Conservation (phyloP, 768 basidiomycete genomes). For the Hericium alpestre region DNA sequence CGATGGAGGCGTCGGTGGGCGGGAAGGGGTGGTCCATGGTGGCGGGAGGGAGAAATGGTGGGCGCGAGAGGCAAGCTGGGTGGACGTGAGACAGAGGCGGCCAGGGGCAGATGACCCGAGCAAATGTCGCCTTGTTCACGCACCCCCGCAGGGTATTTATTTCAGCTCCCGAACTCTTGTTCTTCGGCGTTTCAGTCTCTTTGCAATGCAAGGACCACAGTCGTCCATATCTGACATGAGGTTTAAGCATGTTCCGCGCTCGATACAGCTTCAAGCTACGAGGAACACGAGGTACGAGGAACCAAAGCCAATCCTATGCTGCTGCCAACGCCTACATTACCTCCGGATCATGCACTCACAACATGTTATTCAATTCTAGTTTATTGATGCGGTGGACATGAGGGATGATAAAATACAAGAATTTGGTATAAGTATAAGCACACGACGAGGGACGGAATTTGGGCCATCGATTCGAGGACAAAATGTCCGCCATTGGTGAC, state of each 20-base stretch:
- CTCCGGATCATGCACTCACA: too few relatives aligned
- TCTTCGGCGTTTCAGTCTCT: too few relatives aligned
- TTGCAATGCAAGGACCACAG: too few relatives aligned
- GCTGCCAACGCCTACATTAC: too few relatives aligned
- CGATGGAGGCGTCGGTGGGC: slow-evolving; percentile 44
- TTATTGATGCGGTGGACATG: not conserved
- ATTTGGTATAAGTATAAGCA: not conserved
- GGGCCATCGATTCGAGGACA: not conserved
- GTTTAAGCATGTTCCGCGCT: too few relatives aligned
- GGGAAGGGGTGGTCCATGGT: slow-evolving; percentile 37
- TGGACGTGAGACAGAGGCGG: slow-evolving; percentile 2
- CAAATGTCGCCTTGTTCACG: too few relatives aligned
- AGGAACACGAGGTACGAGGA: too few relatives aligned
- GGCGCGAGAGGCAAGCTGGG: slow-evolving; percentile 7
- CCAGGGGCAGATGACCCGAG: not conserved
- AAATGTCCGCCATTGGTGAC: not conserved
- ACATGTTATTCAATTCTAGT: too few relatives aligned
- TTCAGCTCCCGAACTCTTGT: not conserved
- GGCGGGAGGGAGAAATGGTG: slow-evolving; percentile 17
- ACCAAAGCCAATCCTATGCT: too few relatives aligned
- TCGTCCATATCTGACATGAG: too few relatives aligned
- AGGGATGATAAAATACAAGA: not conserved
- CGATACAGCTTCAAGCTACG: too few relatives aligned
- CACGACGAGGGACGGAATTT: not conserved
- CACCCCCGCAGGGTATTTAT: not conserved